Percentiles rank a stretch among this genome's conserved stretches.
These are phyloP conservation scores for Chytriomyces hyalinus DNA, from an alignment of 192 early-diverging fungal genomes.

Conservation along the genomic window DNA sequence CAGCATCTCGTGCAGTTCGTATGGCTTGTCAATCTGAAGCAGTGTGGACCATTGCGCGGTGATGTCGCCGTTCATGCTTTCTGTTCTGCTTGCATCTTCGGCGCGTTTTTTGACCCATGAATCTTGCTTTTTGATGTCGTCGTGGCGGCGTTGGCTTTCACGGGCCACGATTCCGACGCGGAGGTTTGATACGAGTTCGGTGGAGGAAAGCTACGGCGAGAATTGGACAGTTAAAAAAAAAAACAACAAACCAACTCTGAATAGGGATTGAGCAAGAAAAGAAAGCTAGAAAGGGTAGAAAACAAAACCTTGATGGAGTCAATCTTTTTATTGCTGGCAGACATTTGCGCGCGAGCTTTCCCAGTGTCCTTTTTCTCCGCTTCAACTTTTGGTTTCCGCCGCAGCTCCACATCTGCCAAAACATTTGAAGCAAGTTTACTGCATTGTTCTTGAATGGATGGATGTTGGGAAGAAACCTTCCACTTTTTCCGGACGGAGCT, in stretches of 20 bases:
- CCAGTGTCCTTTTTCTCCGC: slow-evolving; percentile 47
- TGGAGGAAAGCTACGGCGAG: slow-evolving; percentile 24
- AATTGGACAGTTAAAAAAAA: not conserved
- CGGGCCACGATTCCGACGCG: slow-evolving; percentile 53
- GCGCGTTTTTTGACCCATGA: slow-evolving; percentile 46
- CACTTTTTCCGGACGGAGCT: slow-evolving; percentile 48
- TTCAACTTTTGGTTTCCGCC: slow-evolving; percentile 49
- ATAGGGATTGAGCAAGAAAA: no score
- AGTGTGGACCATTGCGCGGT: slow-evolving; percentile 48
- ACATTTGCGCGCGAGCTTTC: slow-evolving; percentile 47
- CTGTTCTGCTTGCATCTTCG: slow-evolving; percentile 42
- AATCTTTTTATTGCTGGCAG: slow-evolving; percentile 45
- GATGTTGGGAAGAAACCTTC: slow-evolving; percentile 37
- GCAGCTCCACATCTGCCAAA: slow-evolving; percentile 26
- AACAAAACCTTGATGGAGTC: slow-evolving; percentile 43
- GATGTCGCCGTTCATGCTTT: slow-evolving; percentile 42
- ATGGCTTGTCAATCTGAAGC: slow-evolving; percentile 37
- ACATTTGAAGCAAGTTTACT: not conserved
- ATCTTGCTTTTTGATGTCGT: slow-evolving; percentile 51
- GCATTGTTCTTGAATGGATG: not conserved
- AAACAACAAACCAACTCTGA: not conserved
- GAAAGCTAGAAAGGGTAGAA: not conserved
- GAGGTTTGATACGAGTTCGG: slow-evolving; percentile 54
- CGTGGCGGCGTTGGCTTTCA: slow-evolving; percentile 51
- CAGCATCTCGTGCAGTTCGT: slow-evolving; percentile 56